A percentile compares a stretch with the other conserved stretches of the same genome.
These are phyloP conservation scores for Neurospora sp. DNA, from an alignment of 495 filamentous ascomycete species.

Conservation along the genomic window DNA sequence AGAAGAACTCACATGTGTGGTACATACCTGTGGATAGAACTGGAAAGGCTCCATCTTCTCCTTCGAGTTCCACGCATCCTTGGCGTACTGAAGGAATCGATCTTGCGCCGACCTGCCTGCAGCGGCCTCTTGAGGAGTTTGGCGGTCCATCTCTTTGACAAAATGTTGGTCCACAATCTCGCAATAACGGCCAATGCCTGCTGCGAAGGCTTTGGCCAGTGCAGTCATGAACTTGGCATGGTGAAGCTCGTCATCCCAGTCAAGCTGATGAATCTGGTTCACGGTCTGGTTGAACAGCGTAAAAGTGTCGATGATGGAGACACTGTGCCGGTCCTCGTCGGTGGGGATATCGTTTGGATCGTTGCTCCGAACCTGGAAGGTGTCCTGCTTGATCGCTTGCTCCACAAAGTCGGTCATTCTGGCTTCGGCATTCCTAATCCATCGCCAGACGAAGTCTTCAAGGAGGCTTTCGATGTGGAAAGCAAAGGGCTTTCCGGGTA, in stretches of 20 bases:
- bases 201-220: constrained; percentile 77
- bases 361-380: constrained; percentile 59
- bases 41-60: constrained; percentile 97
- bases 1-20: not conserved
- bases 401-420: constrained; percentile 81
- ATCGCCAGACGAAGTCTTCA: constrained; percentile 89
- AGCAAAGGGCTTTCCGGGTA: constrained; percentile 59
- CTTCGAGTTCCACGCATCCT: constrained; percentile 88
- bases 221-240: constrained; percentile 96
- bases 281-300: constrained; percentile 83
- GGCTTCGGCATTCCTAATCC: constrained; percentile 71
- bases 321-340: constrained; percentile 83
- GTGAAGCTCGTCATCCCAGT: constrained; percentile 89
- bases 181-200: constrained; percentile 80
- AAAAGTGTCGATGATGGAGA: constrained; percentile 90
- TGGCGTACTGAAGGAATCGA: constrained; percentile 81
- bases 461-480: constrained; percentile 80
- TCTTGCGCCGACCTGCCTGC: constrained; percentile 76
- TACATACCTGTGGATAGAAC: constrained; percentile 83
- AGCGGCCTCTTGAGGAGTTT: constrained; percentile 77
- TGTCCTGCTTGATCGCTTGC: constrained; percentile 78
- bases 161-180: constrained; percentile 84
- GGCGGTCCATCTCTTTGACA: constrained; percentile 82
- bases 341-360: constrained; percentile 48
- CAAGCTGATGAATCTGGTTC: constrained; percentile 72